Conservation (phyloP, 495 filamentous ascomycete species). For the Aspergillus egyptiacus region DNA sequence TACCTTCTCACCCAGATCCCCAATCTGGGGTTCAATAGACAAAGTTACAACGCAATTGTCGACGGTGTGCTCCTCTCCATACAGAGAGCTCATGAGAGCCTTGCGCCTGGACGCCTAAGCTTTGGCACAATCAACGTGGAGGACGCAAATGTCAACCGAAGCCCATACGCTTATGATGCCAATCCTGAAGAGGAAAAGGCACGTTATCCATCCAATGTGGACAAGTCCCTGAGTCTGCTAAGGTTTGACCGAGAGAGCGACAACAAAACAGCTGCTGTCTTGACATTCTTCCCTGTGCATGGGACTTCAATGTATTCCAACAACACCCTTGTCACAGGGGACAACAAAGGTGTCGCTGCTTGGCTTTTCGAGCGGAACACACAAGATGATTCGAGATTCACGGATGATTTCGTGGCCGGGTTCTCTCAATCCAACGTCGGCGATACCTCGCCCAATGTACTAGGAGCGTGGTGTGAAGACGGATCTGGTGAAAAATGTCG, state of each 20-base stretch:
- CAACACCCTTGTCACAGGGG: slow-evolving; percentile 85
- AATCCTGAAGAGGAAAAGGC: slow-evolving; percentile 78
- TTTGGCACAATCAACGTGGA: slow-evolving; percentile 67
- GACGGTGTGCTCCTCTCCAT: slow-evolving; percentile 81
- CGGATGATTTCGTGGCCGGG: slow-evolving; percentile 77
- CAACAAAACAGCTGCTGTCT: slow-evolving; percentile 65
- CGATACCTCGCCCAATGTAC: slow-evolving; percentile 84
- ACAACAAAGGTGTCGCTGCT: slow-evolving; percentile 95
- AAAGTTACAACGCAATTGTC: slow-evolving; percentile 86
- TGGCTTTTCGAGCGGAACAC: slow-evolving; percentile 75
- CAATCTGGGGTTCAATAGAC: slow-evolving; percentile 79
- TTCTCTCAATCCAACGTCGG: slow-evolving; percentile 95
- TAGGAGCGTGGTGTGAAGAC: slow-evolving; percentile 79
- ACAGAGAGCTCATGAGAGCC: slow-evolving; percentile 67
- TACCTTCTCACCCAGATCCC: slow-evolving; percentile 95
- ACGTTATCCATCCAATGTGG: slow-evolving; percentile 68
- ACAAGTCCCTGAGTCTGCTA: slow-evolving; percentile 80
- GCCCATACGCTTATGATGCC: slow-evolving; percentile 82
- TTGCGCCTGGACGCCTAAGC: slow-evolving; percentile 65
- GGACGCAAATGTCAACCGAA: slow-evolving; percentile 87
- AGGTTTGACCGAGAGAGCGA: slow-evolving; percentile 70
- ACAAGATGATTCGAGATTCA: slow-evolving; percentile 43
- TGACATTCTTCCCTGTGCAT: slow-evolving; percentile 94
- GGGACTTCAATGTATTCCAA: slow-evolving; percentile 90
- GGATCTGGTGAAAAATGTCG: slow-evolving; percentile 59